A percentile compares a stretch with the other conserved stretches of the same genome.
Evolutionary conservation across 495 filamentous ascomycete species (phyloP).

Genomic region (Sporormia fimetaria): DNA sequence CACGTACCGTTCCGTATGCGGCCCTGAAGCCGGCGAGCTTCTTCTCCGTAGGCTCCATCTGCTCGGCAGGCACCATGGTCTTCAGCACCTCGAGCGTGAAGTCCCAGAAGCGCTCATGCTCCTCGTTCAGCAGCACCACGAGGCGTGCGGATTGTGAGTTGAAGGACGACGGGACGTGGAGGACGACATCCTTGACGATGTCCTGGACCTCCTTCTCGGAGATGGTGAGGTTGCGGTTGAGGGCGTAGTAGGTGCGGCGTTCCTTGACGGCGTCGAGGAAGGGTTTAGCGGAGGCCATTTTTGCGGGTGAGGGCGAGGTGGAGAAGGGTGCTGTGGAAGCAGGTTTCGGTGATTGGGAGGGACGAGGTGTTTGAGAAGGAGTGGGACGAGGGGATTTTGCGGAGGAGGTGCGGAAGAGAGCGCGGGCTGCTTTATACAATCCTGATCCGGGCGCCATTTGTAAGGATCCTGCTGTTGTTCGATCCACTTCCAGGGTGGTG

Average conservation of each 20-base stretch:
- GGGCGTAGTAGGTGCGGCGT: conserved; percentile 49
- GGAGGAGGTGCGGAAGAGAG: too few relatives aligned
- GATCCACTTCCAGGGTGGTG: too few relatives aligned
- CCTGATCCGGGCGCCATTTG: too few relatives aligned
- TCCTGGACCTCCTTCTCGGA: conserved; percentile 42
- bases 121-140: conserved; percentile 49
- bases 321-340: not conserved
- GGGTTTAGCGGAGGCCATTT: conserved; percentile 25
- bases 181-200: conserved; percentile 43
- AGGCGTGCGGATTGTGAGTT: conserved; percentile 55
- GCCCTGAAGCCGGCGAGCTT: conserved; percentile 43
- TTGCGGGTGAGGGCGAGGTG: conserved; percentile 8
- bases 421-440: too few relatives aligned
- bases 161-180: conserved; percentile 50
- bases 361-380: not conserved
- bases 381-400: not conserved
- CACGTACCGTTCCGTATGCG: conserved; percentile 49
- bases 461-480: too few relatives aligned
- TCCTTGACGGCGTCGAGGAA: conserved; percentile 44
- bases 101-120: conserved; percentile 57
- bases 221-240: conserved; percentile 46
- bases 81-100: conserved; percentile 44
- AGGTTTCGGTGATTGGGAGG: not conserved
- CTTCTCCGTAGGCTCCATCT: conserved; percentile 38
- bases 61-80: conserved; percentile 44